These are phyloP conservation scores for Ogataea wickerhamii DNA, from an alignment of 805 yeast genomes.

Conservation along the genomic window DNA sequence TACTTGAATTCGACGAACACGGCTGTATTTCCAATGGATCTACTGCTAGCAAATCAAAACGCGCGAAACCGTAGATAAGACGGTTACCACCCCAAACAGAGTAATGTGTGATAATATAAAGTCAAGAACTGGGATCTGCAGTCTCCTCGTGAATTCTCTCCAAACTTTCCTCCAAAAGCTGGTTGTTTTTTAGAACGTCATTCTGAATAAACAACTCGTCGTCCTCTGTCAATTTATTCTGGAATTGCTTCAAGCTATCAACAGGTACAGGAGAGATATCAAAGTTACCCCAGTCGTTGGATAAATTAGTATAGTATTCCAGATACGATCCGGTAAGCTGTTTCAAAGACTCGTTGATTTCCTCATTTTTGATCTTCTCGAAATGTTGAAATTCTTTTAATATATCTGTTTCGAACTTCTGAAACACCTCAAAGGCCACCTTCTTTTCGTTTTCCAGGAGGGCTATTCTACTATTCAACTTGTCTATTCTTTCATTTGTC, in stretches of 20 bases:
- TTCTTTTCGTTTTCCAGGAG: constrained; percentile 45
- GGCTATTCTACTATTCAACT: constrained; percentile 37
- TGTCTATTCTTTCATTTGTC: constrained; percentile 41
- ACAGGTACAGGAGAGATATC: constrained; percentile 8
- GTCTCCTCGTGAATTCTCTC: constrained; percentile 12
- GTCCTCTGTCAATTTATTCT: constrained; percentile 22
- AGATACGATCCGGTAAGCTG: constrained; percentile 76
- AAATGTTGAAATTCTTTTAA: constrained; percentile 58
- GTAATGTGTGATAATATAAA: too few species aligned
- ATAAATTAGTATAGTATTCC: constrained; percentile 62
- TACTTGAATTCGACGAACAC: constrained; percentile 23
- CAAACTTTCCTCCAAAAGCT: constrained; percentile 22
- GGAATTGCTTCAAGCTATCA: constrained; percentile 5
- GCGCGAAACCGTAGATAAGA: constrained; percentile 1
- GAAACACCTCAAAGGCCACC: constrained; percentile 42
- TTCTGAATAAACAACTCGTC: constrained; percentile 24
- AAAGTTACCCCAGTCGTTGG: constrained; percentile 62
- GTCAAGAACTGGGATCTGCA: too few species aligned
- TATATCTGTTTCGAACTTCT: constrained; percentile 43
- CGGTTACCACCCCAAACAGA: too few species aligned
- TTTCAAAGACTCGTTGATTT: constrained; percentile 66
- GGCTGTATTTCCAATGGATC: constrained; percentile 13
- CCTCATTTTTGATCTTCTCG: constrained; percentile 75
- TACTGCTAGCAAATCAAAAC: constrained; percentile 6
- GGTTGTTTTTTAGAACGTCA: constrained; percentile 28